Percentiles rank a stretch among this genome's conserved stretches.
These are phyloP conservation scores for Trametes cingulata DNA, from an alignment of 768 basidiomycete genomes.

Conservation along the genomic window DNA sequence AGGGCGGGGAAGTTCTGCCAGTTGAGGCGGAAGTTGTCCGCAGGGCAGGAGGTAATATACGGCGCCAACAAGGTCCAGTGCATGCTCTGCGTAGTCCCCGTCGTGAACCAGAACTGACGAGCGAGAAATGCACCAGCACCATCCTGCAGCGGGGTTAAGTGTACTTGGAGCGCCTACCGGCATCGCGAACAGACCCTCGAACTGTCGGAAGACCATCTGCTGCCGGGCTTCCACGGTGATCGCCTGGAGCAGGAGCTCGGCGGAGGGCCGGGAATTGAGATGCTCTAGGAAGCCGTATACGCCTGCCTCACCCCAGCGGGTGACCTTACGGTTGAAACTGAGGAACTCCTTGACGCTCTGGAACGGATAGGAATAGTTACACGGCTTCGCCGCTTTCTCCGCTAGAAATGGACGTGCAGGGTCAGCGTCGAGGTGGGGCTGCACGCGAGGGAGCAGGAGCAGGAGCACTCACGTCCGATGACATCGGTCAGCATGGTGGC, in stretches of 20 bases:
- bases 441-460: neutral
- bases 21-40: slow-evolving; percentile 49
- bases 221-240: slow-evolving; percentile 66
- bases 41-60: slow-evolving; percentile 53
- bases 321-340: slow-evolving; percentile 53
- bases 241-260: slow-evolving; percentile 52
- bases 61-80: slow-evolving; percentile 61
- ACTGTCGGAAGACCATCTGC: slow-evolving; percentile 66
- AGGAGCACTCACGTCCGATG: slow-evolving; percentile 38
- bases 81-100: slow-evolving; percentile 62
- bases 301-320: slow-evolving; percentile 49
- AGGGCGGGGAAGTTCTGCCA: slow-evolving; percentile 60
- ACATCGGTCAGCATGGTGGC: slow-evolving; percentile 54
- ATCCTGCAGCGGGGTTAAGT: no score
- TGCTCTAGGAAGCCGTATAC: slow-evolving; percentile 65
- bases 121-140: no score
- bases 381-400: slow-evolving; percentile 48
- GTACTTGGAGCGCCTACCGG: no score
- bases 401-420: no score
- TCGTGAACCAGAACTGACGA: slow-evolving; percentile 45
- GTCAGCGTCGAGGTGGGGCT: no score
- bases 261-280: slow-evolving; percentile 56
- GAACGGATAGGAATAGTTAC: slow-evolving; percentile 59
- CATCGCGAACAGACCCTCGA: slow-evolving; percentile 61
- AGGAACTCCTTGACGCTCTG: slow-evolving; percentile 57